Base-by-base conservation (phyloP, 306 rosid species). In the Rosa rugosa region DNA sequence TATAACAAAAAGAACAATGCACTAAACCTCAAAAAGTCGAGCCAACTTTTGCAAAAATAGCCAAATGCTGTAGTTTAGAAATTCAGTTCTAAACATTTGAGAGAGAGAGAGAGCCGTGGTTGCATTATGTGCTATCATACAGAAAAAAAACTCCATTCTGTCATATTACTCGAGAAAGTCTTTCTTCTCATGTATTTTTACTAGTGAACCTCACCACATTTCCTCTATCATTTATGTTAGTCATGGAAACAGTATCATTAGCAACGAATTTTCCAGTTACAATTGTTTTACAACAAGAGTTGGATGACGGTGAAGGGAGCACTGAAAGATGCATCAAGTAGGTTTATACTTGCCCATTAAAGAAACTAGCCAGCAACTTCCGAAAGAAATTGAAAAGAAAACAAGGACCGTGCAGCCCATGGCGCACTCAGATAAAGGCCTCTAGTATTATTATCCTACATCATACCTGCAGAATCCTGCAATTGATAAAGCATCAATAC, bases 401-500 rank as follows among this genome's bases (percentile, higher is more conserved):
- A 36, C 7, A 65, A 65, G 22, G 10, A 65, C 70, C 27, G 71
- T 60, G 69, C 60, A 34, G 59, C 42, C 42, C 12, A 36, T 31
- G 70, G 60, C 34, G 6, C 60, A 36, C 38, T 54, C 53, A 65
- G 62, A n/a, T 62, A 46, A 49, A 85, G 70, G 65, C 42, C 57
- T 77, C 54, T 59, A 44, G 77, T 51, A 47, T 9, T 51, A 53
- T 12, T 65, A 22, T 20, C 44, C 25, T 6, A 41, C 22, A 38
- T 31, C 54, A 71, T 80, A 92, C 99, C 84, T 86, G 93, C 99
- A 91, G 86, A 94, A 94, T 74, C 97, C 94, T 38, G 97, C 96
- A 59, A 95, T 91, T 46, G 98, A 95, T 81, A 92, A 85, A 80
- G 96, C 98, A 85, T 95, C 99, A 81, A 95, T 92, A 87, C 99